phyloP scores from a whole-genome alignment of 345 rosid genomes.

The Aquilaria malaccensis region DNA sequence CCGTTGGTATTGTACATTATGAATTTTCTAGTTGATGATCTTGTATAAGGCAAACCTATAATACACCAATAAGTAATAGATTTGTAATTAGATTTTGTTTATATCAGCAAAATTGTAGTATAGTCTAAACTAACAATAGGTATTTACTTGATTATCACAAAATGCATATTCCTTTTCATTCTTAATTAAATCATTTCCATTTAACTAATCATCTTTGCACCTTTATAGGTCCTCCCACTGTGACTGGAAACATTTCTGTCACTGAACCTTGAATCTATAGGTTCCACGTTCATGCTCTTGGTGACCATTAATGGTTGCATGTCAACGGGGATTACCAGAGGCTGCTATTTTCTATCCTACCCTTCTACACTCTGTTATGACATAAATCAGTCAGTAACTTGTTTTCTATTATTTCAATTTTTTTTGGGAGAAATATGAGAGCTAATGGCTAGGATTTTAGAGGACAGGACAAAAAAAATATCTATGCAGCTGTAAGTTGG shows the following conservation, averaged over 20 bases:
- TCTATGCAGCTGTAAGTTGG: too few relatives aligned
- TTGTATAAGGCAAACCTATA: too few relatives aligned
- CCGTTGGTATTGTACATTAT: too few relatives aligned
- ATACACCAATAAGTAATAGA: too few relatives aligned
- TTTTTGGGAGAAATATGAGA: too few relatives aligned
- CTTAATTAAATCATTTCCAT: not conserved
- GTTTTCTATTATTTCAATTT: too few relatives aligned
- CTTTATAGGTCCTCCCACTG: constrained; percentile 61
- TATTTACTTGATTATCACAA: constrained; percentile 12
- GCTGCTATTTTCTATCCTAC: not conserved
- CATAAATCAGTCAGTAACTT: too few relatives aligned
- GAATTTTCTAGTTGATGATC: not conserved
- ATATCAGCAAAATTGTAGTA: too few relatives aligned
- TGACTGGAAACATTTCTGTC: constrained; percentile 69
- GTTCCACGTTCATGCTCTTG: constrained; percentile 95
- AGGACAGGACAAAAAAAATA: too few relatives aligned
- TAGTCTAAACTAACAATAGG: constrained; percentile 17
- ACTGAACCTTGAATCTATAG: constrained; percentile 92
- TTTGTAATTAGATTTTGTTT: too few relatives aligned
- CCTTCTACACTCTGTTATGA: not conserved
- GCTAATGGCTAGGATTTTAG: too few relatives aligned
- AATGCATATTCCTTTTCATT: not conserved
- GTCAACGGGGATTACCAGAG: constrained; percentile 67
- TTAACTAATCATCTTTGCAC: not conserved
- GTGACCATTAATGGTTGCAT: constrained; percentile 99